Base-by-base conservation (phyloP, 2,329 filamentous ascomycete species). In the Mycocentrospora acerina region DNA sequence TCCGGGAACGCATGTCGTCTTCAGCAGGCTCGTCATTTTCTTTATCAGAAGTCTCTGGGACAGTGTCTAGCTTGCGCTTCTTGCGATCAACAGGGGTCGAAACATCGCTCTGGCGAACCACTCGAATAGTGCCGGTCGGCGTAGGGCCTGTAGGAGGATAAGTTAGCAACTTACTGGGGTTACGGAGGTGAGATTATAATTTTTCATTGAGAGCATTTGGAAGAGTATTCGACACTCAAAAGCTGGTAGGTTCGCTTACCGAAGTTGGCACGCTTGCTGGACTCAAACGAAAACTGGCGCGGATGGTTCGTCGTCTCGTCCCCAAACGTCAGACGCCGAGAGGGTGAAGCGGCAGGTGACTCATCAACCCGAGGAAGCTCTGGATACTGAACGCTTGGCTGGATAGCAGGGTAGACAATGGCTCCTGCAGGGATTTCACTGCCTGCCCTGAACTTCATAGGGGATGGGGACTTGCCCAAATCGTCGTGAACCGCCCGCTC, bases 221-320 rank as follows among this genome's bases (percentile, higher is more conserved):
- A 22, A 22, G 19, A 9, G 19, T 22, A 22, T 22, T 9, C n/a
- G n/a, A n/a, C n/a, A n/a, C n/a, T n/a, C n/a, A n/a, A n/a, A 10
- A 22, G 10, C 5, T 3, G 18, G 6, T 1, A 9, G 3, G 11
- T 16, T 2, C 4, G 44, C 46, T 29, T 39, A 55, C 55, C 53
- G 40, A 77, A 77, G 16, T 65, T 62, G 46, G 76, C 70, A 14
- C 62, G 57, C 35, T 68, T 66, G 43, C 66, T 68, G 17, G 72
- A 69, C 44, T 72, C 62, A 65, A 78, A 75, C 4, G 72, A 76
- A 55, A 77, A 77, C 38, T 71, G 63, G 16, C 64, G 63, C 6
- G 70, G 63, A 2, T 59, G 64, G 35, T 47, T 57, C 7, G 44
- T 44, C 17, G 50, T 37, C 28, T 50, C 46, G 18, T 55, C 57